phyloP scores from a whole-genome alignment of 352 stramenopile species.

The Globisporangium sylvaticum region DNA sequence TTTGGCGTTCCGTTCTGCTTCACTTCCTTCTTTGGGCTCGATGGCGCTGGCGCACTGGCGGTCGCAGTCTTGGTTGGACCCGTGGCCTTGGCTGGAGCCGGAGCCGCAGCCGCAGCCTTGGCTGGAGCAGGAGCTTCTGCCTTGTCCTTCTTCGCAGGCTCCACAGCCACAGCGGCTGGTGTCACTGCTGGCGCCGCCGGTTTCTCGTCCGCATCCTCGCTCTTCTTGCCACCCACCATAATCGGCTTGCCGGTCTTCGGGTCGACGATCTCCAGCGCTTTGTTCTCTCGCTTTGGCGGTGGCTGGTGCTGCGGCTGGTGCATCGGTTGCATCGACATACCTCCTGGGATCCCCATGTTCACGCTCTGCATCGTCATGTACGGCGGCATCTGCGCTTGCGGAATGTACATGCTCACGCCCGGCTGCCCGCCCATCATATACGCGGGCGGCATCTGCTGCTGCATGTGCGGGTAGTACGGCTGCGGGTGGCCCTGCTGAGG shows the following conservation, averaged over 20 bases:
- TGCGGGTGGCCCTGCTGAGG: constrained; percentile 23
- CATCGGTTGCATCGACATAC: constrained; percentile 28
- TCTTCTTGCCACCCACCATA: constrained; percentile 9
- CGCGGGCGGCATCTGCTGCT: constrained; percentile 26
- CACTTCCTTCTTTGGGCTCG: constrained; percentile 15
- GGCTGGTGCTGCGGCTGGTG: constrained; percentile 25
- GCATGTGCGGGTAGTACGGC: constrained; percentile 43
- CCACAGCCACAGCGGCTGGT: constrained; percentile 1
- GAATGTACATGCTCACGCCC: constrained; percentile 27
- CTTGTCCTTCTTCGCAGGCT: constrained; percentile 15
- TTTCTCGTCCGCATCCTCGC: not conserved
- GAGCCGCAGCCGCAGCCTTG: constrained; percentile 8
- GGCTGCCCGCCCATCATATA: constrained; percentile 50
- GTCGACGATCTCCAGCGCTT: constrained; percentile 37
- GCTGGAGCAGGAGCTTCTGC: not conserved
- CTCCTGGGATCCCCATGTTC: constrained; percentile 39
- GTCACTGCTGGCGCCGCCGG: not conserved
- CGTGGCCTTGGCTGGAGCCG: constrained; percentile 2
- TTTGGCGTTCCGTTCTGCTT: constrained; percentile 19
- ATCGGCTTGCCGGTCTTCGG: constrained; percentile 14
- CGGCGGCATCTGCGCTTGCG: constrained; percentile 22
- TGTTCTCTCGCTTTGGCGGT: constrained; percentile 43
- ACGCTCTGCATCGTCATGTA: constrained; percentile 45
- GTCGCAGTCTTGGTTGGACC: not conserved
- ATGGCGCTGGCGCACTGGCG: constrained; percentile 7